Evolutionary conservation across 176 grass and related monocot genomes (phyloP), one percentile per base, ranked within the genome.

Genomic region (Eragrostis nindensis): DNA sequence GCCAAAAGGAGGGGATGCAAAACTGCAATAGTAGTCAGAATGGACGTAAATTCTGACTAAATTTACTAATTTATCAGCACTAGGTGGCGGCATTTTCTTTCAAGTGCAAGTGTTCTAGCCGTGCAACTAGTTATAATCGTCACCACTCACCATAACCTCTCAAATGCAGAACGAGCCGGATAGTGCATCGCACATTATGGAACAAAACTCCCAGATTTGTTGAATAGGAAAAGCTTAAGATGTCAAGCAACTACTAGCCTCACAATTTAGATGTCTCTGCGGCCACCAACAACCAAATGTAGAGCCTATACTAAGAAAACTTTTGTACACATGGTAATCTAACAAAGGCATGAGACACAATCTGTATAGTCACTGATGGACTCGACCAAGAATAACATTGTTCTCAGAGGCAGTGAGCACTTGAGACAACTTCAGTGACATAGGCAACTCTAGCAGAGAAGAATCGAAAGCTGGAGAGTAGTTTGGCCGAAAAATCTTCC

Each of bases 241-340:
- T 49, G 29, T 66, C 39, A 54, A 13, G 9, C 5, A 21, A 11
- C 39, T 15, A n/a, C 62, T 50, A 69, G 59, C 66, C 44, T 38
- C 49, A 62, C 41, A 75, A 84, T 14, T 82, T 47, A 79, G n/a
- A n/a, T n/a, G n/a, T n/a, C n/a, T 62, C 41, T 45, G 30, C 30
- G 44, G 55, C 41, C 30, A 70, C n/a, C 71, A 70, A 44, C 45
- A 62, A 62, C 43, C 75, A 56, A 62, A 53, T 88, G 68, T 32
- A 78, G 50, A 67, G 11, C 11, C 24, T 69, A 68, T 30, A 30
- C 11, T 76, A 70, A 3, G 15, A 56, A 84, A 68, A 60, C n/a
- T 69, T n/a, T 16, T 84, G 62, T 84, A 87, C 79, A 82, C 11
- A 87, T 76, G 53, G 18, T 70, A 25, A 75, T 19, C 71, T 70